Base-by-base conservation (phyloP, 495 filamentous ascomycete species). In the Daldinia grandis region DNA sequence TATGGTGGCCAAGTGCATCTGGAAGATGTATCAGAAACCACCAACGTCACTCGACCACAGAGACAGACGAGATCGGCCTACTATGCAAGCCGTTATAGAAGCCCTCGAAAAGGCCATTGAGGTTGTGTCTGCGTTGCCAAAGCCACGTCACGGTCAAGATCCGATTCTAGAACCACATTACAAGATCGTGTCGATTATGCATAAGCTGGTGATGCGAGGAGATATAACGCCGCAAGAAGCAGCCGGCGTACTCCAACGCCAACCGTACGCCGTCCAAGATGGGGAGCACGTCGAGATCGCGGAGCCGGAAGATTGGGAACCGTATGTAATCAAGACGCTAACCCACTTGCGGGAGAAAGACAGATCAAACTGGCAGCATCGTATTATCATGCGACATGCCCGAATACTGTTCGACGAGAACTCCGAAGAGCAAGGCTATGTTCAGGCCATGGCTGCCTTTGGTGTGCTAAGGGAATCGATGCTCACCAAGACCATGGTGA, bases 311-410 rank as follows among this genome's bases (percentile, higher is more conserved):
- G 84, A 85, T 15, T 99, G 95, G 92, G 88, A 92, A 53, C 74
- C 83, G 10, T 96, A 92, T 70, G 85, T 95, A 25, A 84, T 95
- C 9, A 84, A 88, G 55, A 87, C 90, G 3, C 80, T 98, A 53
- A 89, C 87, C 58, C 86, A 87, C 55, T 85, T 98, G 58, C 91
- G 92, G 65, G 88, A 87, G 53, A 93, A 92, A 24, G 95, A 99
- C 74, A 97, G 97, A 80, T 89, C 91, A 3, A 93, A 97, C 73
- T 99, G 95, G 95, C 95, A 99, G 76, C 95, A 99, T 73, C 91
- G 95, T 2, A 93, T 99, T 82, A 91, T 92, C 68, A 87, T 88
- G 53, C 89, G 94, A 35, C 88, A 85, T 69, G 94, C 93, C 9
- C 88, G 89, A 71, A 87, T 97, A 54, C 81, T 95, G 27, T 97